Conservation (phyloP, 2,329 filamentous ascomycete species). For the Trichoderma simmonsii region DNA sequence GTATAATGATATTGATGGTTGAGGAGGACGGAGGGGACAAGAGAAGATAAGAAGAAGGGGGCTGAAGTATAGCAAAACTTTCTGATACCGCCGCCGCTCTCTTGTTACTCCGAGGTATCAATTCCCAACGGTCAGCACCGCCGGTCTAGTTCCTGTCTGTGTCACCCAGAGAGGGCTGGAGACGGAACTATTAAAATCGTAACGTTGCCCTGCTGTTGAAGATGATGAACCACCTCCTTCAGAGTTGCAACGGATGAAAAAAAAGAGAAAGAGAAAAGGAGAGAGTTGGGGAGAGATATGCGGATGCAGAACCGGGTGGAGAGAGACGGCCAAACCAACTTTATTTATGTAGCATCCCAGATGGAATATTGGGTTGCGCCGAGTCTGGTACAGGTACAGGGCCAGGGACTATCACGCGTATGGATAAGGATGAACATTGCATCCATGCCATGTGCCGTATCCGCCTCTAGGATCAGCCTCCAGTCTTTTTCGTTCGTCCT, state of each 20-base stretch:
- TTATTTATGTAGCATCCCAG: constrained; percentile 16
- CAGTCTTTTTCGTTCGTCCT: background rate
- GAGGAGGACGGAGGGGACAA: background rate
- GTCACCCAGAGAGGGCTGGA: background rate
- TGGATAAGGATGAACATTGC: background rate
- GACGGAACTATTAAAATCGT: background rate
- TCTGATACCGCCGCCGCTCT: background rate
- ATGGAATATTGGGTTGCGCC: constrained; percentile 8
- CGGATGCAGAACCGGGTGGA: constrained; percentile 9
- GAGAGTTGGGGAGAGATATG: background rate
- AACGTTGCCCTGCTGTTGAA: background rate
- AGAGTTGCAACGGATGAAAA: background rate
- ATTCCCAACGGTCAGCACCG: background rate
- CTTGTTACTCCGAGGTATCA: background rate
- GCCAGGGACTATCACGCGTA: background rate
- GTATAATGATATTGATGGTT: background rate
- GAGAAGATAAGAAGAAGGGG: background rate
- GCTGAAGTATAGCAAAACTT: background rate
- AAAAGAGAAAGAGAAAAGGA: background rate
- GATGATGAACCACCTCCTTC: background rate
- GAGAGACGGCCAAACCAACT: constrained; percentile 7
- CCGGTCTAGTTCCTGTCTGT: background rate
- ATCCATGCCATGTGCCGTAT: constrained; percentile 14
- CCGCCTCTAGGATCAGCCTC: constrained; percentile 3
- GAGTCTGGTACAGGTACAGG: background rate